Base-by-base conservation (phyloP, 495 filamentous ascomycete genomes). In the Penicillium goetzii region DNA sequence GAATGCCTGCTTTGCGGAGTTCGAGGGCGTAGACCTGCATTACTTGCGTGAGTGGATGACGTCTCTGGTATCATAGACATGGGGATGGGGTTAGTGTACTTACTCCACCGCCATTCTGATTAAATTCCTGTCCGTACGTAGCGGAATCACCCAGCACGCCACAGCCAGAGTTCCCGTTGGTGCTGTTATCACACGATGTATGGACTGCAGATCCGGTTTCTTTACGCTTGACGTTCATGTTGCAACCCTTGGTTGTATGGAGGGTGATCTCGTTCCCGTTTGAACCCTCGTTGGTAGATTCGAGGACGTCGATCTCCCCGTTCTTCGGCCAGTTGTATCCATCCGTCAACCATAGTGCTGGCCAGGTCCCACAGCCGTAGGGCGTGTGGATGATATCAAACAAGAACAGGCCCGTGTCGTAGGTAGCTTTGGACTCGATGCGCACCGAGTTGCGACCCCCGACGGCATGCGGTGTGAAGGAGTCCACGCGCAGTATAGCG, bases 291-390 rank as follows among this genome's bases (percentile, higher is more conserved):
- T 84, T 84, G 17, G 72, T 75, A 3, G 76, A 66, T 58, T 84
- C 81, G 17, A 84, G 58, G n/a, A 83, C 65, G 61, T 84, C 81
- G 26, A 84, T 84, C 66, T 84, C 81, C 15, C 81, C 81, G 49
- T 82, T 79, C 0, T 32, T 41, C 0, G 87, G 87, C 87, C 87
- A 90, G 36, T 83, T 81, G 28, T 76, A 67, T 0, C 83, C 81
- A 11, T 83, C 86, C 0, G 86, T 85, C n/a, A 89, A 72, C 87
- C 87, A 90, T 33, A 90, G 82, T 0, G 84, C 84, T 0, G 82
- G 82, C 83, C 83, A 85, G 7, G 82, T 59, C 2, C 64, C 64
- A 25, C 59, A 62, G 14, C 59, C 64, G n/a, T 61, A 52, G 8
- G 81, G 82, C 0, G 78, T 71, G 50, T 82, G 81, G 2, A 81